These are phyloP conservation scores for Casuarina equisetifolia DNA, from an alignment of 306 rosid genomes.

Conservation along the genomic window DNA sequence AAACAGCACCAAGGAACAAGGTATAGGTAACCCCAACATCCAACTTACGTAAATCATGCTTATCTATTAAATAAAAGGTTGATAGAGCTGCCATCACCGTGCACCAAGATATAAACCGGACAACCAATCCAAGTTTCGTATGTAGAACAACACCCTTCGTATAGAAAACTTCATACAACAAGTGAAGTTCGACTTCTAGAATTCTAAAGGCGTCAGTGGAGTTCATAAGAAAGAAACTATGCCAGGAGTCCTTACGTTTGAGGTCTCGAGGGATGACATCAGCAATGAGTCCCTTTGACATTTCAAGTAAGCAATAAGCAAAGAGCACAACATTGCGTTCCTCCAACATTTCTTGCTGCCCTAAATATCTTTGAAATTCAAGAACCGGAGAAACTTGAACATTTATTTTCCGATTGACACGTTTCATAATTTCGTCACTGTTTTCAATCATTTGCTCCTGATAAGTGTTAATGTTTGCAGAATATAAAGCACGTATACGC, in stretches of 20 bases:
- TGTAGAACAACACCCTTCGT: conserved; percentile 39
- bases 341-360: conserved; percentile 27
- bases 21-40: conserved; percentile 41
- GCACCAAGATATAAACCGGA: conserved; percentile 26
- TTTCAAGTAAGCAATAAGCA: conserved; percentile 29
- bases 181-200: conserved; percentile 44
- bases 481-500: conserved; percentile 39
- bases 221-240: conserved; percentile 20
- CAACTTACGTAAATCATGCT: conserved; percentile 11
- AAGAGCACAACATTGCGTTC: conserved; percentile 24
- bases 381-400: too few relatives aligned
- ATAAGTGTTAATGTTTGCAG: conserved; percentile 32
- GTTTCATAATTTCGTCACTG: conserved; percentile 2
- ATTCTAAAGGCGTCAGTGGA: conserved; percentile 28
- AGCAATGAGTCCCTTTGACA: conserved; percentile 39
- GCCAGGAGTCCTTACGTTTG: too few relatives aligned
- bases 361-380: background rate
- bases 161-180: conserved; percentile 43
- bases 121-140: background rate
- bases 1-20: conserved; percentile 44
- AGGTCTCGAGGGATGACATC: conserved; percentile 29
- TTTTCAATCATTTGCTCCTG: conserved; percentile 23
- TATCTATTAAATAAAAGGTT: conserved; percentile 21
- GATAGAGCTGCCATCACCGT: conserved; percentile 24
- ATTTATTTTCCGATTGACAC: too few relatives aligned